phyloP scores from a whole-genome alignment of 106 monocot genomes.

The Apostasia shenzhenica region DNA sequence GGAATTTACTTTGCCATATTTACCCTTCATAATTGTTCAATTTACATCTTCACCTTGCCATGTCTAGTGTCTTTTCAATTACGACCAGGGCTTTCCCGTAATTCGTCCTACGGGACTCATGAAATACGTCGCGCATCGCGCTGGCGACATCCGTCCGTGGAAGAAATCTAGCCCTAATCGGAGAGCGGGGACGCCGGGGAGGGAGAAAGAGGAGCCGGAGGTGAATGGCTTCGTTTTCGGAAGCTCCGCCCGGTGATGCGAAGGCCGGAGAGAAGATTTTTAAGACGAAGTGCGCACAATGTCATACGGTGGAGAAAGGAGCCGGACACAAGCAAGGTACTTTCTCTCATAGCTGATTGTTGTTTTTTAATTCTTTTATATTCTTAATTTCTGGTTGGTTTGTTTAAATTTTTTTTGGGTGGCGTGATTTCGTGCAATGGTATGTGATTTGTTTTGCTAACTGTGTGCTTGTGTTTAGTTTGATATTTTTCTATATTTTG shows the following conservation, averaged over 20 bases:
- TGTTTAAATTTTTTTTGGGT: no score
- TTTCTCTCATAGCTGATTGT: background rate
- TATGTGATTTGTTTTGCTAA: no score
- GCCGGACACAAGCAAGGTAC: conserved; percentile 42
- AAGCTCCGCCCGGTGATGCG: conserved; percentile 20
- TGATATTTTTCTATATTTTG: no score
- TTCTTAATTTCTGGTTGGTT: no score
- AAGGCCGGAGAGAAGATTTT: conserved; percentile 37
- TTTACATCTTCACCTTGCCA: background rate
- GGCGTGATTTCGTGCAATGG: no score
- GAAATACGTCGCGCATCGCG: no score
- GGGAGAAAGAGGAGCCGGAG: background rate
- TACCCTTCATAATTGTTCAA: background rate
- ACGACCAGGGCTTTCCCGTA: no score
- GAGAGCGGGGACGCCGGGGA: background rate
- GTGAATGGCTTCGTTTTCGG: conserved; percentile 23
- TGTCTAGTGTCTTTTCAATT: no score
- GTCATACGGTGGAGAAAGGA: conserved; percentile 38
- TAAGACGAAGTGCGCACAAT: conserved; percentile 41
- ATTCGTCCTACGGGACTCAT: no score
- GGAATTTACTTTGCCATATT: background rate
- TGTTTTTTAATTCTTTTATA: background rate
- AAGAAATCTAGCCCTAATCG: no score
- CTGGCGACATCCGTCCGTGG: no score
- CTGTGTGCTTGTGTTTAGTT: no score